A percentile compares a stretch with the other conserved stretches of the same genome.
phyloP scores from a whole-genome alignment of 2,329 filamentous ascomycete species.

The Penicillium glabrum region DNA sequence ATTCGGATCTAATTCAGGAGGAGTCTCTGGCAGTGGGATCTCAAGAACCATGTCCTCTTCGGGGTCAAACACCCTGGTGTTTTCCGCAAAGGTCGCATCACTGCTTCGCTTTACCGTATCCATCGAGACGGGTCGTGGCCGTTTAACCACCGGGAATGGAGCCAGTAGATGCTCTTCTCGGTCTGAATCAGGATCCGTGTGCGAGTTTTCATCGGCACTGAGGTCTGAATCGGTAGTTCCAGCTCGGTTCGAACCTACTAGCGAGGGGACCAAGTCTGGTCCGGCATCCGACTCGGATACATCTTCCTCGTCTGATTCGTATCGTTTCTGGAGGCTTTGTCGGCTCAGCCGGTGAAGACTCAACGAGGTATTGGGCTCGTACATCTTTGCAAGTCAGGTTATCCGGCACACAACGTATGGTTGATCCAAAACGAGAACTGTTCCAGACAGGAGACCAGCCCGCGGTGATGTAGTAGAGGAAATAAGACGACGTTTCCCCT shows the following conservation, averaged over 20 bases:
- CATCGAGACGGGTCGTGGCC: slow-evolving; percentile 34
- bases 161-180: slow-evolving; percentile 23
- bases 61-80: slow-evolving; percentile 32
- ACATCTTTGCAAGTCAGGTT: slow-evolving; percentile 25
- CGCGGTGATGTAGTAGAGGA: background rate
- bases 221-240: slow-evolving; percentile 31
- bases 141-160: slow-evolving; percentile 22
- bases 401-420: background rate
- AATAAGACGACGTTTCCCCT: background rate
- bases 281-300: slow-evolving; percentile 38
- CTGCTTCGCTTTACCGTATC: slow-evolving; percentile 38
- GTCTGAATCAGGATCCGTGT: slow-evolving; percentile 23
- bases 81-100: slow-evolving; percentile 29
- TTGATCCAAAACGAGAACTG: background rate
- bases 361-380: slow-evolving; percentile 25
- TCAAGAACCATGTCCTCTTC: slow-evolving; percentile 36
- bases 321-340: slow-evolving; percentile 32
- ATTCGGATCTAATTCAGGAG: slow-evolving; percentile 27
- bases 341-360: slow-evolving; percentile 32
- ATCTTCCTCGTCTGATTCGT: slow-evolving; percentile 42
- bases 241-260: slow-evolving; percentile 27
- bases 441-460: slow-evolving; percentile 6
- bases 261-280: slow-evolving; percentile 34
- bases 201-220: slow-evolving; percentile 31
- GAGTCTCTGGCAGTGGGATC: slow-evolving; percentile 30